Evolutionary conservation across 768 basidiomycete species (phyloP), one percentile per base, ranked within the genome.

Genomic region (Xerocomellus amylosporus): DNA sequence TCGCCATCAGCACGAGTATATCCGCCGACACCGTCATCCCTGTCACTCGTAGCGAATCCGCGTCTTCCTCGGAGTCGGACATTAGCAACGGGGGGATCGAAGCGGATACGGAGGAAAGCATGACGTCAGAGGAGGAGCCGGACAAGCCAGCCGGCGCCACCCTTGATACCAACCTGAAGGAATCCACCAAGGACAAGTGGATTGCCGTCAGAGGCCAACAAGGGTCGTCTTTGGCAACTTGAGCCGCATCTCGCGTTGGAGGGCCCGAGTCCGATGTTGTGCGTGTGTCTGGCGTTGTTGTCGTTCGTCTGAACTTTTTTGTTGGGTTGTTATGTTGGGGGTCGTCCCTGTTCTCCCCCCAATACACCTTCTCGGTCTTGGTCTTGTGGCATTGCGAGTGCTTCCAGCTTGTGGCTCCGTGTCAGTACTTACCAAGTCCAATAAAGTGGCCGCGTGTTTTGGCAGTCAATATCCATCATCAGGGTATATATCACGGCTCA

Each of bases 41-140:
- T 20, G 46, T 67, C 55, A 20, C 53, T 42, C 53, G 48, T 54
- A 56, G 59, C 66, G 43, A 74, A 60, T 60, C 71, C 74, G 66
- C 74, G 41, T 78, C 81, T 24, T 79, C 75, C 57, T 86, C 83
- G 40, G 84, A 84, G 63, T 80, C 80, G 26, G 86, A 86, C 62
- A 77, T 69, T 53, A 82, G 74, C 65, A 84, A 78, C 17, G 82
- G 81, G 14, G 78, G 76, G 19, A 79, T 79, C 49, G 89, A 89
- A 54, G 87, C 85, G 8, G 89, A 90, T 63, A 82, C 82, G 22
- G 88, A 90, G 69, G 86, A 85, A 64, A 88, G 86, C 64, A 73
- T 86, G 59, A 85, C 87, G 4, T 88, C 87, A 33, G 88, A 90
- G 62, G 88, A 79, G 53, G 82, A 88, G 64, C 65, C 67, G 20